Conservation (phyloP, 192 early-diverging fungal genomes). For the Podila verticillata region DNA sequence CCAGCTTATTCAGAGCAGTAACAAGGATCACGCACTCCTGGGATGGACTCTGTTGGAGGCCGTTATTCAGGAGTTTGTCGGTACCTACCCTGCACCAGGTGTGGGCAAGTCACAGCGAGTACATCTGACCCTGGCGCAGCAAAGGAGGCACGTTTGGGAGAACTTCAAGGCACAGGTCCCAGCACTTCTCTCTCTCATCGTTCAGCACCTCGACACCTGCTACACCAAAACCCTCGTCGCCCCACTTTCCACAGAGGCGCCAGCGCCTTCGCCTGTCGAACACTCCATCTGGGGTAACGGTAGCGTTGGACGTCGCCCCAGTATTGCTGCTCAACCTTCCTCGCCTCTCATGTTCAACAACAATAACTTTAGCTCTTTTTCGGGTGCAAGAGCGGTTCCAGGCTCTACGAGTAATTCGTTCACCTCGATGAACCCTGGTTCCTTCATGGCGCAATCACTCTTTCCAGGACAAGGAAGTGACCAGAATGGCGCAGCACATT, state of each 20-base stretch:
- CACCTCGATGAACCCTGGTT: not conserved
- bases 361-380: constrained; percentile 23
- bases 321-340: constrained; percentile 1
- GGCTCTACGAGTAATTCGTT: constrained; percentile 26
- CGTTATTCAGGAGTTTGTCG: constrained; percentile 32
- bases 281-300: constrained; percentile 29
- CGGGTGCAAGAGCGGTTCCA: constrained; percentile 29
- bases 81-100: constrained; percentile 32
- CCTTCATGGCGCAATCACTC: not conserved
- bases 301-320: constrained; percentile 33
- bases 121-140: constrained; percentile 23
- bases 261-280: constrained; percentile 48
- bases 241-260: constrained; percentile 37
- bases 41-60: constrained; percentile 47
- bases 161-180: constrained; percentile 31
- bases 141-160: constrained; percentile 35
- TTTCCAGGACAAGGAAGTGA: constrained; percentile 7
- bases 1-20: constrained; percentile 32
- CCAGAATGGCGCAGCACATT: constrained; percentile 18
- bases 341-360: constrained; percentile 12
- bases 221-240: constrained; percentile 43
- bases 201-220: constrained; percentile 39
- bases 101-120: constrained; percentile 18
- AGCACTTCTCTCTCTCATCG: constrained; percentile 27
- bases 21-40: constrained; percentile 25